Evolutionary conservation across 2,329 filamentous ascomycete species (phyloP).

Genomic region (Fusarium zealandicum): DNA sequence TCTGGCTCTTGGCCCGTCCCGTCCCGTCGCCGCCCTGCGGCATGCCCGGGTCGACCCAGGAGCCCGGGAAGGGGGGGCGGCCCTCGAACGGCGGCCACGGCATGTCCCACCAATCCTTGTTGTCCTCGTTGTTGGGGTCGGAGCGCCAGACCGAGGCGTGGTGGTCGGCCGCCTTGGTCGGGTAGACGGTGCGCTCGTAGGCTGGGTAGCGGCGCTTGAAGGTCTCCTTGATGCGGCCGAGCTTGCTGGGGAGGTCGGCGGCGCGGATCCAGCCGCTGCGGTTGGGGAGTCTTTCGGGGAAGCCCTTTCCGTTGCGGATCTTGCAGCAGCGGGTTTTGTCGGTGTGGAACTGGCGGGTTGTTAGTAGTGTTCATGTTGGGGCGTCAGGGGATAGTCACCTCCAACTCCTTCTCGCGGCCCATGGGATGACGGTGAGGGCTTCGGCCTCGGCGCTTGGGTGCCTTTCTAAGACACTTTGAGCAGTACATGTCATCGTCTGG

Average conservation of each 20-base stretch:
- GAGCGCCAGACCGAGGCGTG: constrained; percentile 38
- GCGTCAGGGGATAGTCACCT: constrained; percentile 13
- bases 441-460: constrained; percentile 35
- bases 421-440: constrained; percentile 27
- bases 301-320: constrained; percentile 39
- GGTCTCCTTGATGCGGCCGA: constrained; percentile 31
- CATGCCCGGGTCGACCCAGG: constrained; percentile 27
- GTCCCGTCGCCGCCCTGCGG: constrained; percentile 5
- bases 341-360: constrained; percentile 27
- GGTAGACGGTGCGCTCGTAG: constrained; percentile 44
- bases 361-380: constrained; percentile 2
- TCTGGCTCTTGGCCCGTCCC: neutral
- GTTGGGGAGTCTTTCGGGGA: constrained; percentile 39
- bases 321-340: constrained; percentile 35
- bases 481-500: constrained; percentile 44
- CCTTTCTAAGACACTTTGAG: constrained; percentile 44
- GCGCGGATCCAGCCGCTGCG: constrained; percentile 44
- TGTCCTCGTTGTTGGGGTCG: constrained; percentile 45
- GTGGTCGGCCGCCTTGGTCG: constrained; percentile 22
- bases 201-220: constrained; percentile 39
- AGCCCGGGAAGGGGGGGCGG: constrained; percentile 30
- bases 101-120: constrained; percentile 35
- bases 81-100: constrained; percentile 43
- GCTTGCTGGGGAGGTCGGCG: constrained; percentile 18
- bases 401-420: constrained; percentile 28